Percentiles rank a stretch among this genome's conserved stretches.
Evolutionary conservation across 805 yeast species (phyloP).

Genomic region (Pichia eremophila): DNA sequence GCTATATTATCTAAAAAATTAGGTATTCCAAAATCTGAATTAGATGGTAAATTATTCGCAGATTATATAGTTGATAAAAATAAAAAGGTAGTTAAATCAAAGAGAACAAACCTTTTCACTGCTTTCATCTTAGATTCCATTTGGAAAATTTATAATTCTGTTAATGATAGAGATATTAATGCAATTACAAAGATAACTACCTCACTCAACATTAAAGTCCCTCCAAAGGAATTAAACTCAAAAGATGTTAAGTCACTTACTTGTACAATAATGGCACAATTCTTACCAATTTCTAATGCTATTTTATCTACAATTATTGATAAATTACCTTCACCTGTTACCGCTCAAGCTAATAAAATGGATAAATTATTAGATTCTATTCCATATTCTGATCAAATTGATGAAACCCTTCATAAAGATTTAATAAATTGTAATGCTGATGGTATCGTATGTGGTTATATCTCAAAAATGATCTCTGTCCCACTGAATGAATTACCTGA

Average conservation of each 20-base stretch:
- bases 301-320: conserved; percentile 78
- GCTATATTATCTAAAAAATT: conserved; percentile 75
- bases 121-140: conserved; percentile 79
- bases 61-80: conserved; percentile 84
- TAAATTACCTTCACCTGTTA: conserved; percentile 71
- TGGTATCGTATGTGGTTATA: conserved; percentile 66
- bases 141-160: conserved; percentile 81
- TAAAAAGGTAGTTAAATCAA: conserved; percentile 64
- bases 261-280: conserved; percentile 70
- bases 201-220: conserved; percentile 57
- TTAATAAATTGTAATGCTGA: conserved; percentile 60
- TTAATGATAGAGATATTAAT: conserved; percentile 57
- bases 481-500: conserved; percentile 75
- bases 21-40: conserved; percentile 70
- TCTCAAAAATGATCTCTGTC: conserved; percentile 81
- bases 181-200: conserved; percentile 65
- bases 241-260: conserved; percentile 63
- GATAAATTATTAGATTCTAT: conserved; percentile 56
- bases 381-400: conserved; percentile 41
- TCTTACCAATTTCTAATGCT: conserved; percentile 90
- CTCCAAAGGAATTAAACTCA: conserved; percentile 69
- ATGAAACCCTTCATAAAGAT: conserved; percentile 38
- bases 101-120: conserved; percentile 74
- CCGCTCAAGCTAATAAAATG: conserved; percentile 66
- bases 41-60: conserved; percentile 92